These are phyloP conservation scores for Alternaria triticina DNA, from an alignment of 2,329 filamentous ascomycete genomes.

Conservation along the genomic window DNA sequence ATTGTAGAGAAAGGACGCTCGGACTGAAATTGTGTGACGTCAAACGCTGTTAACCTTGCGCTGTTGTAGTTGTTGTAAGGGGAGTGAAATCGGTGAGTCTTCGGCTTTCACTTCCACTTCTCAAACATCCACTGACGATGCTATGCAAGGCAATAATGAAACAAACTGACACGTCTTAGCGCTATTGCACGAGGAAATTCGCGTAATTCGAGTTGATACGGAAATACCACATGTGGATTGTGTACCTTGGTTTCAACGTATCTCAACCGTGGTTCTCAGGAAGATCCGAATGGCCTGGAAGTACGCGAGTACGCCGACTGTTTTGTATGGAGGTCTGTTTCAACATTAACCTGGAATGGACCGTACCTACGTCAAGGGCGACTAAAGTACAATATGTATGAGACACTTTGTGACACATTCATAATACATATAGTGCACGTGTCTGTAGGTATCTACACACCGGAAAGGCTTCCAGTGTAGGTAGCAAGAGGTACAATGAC, in stretches of 20 bases:
- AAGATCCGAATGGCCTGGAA: background rate
- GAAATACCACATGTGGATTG: background rate
- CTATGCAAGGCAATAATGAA: too few relatives aligned
- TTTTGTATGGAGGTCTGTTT: background rate
- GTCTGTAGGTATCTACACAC: background rate
- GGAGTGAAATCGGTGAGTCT: background rate
- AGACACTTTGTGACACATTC: background rate
- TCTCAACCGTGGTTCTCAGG: background rate
- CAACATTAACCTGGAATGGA: background rate
- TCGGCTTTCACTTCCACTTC: background rate
- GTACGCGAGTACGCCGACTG: background rate
- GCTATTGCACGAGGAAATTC: background rate
- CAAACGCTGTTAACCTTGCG: background rate
- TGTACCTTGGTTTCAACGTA: background rate
- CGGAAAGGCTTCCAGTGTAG: background rate
- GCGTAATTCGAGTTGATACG: background rate
- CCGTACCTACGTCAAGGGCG: background rate
- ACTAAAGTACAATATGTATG: background rate
- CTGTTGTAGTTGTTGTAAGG: background rate
- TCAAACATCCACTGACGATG: background rate
- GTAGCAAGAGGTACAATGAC: background rate
- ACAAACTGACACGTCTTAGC: background rate
- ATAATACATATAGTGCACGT: background rate
- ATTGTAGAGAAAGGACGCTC: background rate
- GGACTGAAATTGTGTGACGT: background rate